phyloP scores from a whole-genome alignment of 176 grass and related monocot genomes.

The Phragmites australis region DNA sequence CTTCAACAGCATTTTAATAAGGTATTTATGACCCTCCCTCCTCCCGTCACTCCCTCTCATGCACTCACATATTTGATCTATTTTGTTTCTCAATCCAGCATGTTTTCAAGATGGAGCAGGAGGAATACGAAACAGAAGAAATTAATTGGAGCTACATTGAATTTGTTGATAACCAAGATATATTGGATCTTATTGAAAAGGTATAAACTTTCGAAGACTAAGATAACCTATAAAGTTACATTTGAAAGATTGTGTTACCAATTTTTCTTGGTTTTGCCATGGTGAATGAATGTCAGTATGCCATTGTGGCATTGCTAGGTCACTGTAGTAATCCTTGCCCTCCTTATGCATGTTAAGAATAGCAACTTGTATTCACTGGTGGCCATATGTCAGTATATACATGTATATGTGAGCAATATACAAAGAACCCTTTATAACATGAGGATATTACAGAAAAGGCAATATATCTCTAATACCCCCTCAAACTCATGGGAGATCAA shows the following conservation, averaged over 20 bases:
- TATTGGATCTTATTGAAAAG: slow-evolving; percentile 95
- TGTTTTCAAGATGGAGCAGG: slow-evolving; percentile 98
- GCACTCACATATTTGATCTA: slow-evolving; percentile 20
- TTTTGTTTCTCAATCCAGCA: slow-evolving; percentile 54
- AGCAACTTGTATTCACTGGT: too few species aligned
- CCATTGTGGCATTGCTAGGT: not conserved
- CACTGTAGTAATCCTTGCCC: too few species aligned
- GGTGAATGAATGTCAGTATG: not conserved
- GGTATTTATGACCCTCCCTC: slow-evolving; percentile 40
- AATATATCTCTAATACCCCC: too few species aligned
- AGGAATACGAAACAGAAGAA: slow-evolving; percentile 85
- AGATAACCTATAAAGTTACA: not conserved
- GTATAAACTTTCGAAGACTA: slow-evolving; percentile 39
- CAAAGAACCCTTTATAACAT: too few species aligned
- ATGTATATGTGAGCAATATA: too few species aligned
- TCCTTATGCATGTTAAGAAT: too few species aligned
- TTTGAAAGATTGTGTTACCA: slow-evolving; percentile 6
- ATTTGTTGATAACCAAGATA: slow-evolving; percentile 91
- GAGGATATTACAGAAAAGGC: too few species aligned
- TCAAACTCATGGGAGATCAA: too few species aligned
- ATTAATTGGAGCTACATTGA: slow-evolving; percentile 95
- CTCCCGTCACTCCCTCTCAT: not conserved
- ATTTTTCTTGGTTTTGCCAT: too few species aligned
- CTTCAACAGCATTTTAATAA: slow-evolving; percentile 97
- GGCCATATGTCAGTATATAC: too few species aligned